phyloP scores from a whole-genome alignment of 805 yeast species.

The Yarrowia sp. region DNA sequence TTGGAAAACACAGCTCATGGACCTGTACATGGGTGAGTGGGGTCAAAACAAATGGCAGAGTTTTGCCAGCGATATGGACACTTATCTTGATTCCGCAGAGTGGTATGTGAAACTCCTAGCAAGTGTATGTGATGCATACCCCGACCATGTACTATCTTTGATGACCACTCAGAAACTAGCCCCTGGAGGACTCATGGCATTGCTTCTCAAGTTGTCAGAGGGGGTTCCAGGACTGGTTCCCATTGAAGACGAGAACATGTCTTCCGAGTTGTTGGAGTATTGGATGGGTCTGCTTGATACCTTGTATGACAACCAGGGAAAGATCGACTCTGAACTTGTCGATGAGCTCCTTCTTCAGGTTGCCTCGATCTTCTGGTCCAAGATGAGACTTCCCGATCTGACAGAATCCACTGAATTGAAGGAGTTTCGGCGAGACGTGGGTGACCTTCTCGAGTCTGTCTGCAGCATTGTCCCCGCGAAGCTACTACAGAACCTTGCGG shows the following conservation, averaged over 20 bases:
- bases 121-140: constrained; percentile 3
- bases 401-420: constrained; percentile 47
- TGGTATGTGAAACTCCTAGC: constrained; percentile 12
- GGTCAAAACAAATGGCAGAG: constrained; percentile 4
- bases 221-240: constrained; percentile 29
- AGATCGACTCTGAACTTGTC: constrained; percentile 6
- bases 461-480: constrained; percentile 61
- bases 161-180: background rate
- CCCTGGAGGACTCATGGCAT: constrained; percentile 8
- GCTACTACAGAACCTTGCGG: constrained; percentile 46
- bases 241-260: constrained; percentile 34
- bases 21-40: constrained; percentile 6
- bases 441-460: constrained; percentile 70
- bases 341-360: background rate
- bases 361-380: constrained; percentile 15
- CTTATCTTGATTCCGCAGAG: constrained; percentile 12
- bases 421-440: constrained; percentile 66
- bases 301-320: constrained; percentile 8
- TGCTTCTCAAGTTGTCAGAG: constrained; percentile 20
- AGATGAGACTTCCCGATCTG: background rate
- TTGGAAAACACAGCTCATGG: constrained; percentile 6
- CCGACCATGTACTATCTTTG: background rate
- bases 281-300: constrained; percentile 39
- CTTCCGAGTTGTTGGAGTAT: constrained; percentile 36
- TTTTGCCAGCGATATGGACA: background rate